Conservation (phyloP, 192 early-diverging fungal species). For the Rhizophagus sp. region DNA sequence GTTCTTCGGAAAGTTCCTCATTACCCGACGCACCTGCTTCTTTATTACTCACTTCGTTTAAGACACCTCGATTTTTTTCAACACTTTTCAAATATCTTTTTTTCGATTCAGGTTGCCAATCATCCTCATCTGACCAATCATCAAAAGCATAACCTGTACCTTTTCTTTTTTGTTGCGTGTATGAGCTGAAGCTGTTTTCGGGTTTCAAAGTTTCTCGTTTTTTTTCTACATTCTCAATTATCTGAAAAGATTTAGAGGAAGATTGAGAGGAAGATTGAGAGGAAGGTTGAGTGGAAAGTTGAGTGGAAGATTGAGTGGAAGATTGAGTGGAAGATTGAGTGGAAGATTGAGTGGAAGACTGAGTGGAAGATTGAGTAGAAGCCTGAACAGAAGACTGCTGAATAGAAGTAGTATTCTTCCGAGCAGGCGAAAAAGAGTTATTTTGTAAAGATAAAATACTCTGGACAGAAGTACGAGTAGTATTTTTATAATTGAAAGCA, state of each 20-base stretch:
- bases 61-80: not conserved
- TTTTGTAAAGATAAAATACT: not conserved
- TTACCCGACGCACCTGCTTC: not conserved
- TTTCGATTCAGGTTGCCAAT: not conserved
- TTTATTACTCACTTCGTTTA: not conserved
- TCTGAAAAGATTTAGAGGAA: no score
- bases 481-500: not conserved
- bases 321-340: no score
- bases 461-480: not conserved
- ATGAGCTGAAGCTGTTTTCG: not conserved
- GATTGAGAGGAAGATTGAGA: no score
- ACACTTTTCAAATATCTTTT: not conserved
- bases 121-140: not conserved
- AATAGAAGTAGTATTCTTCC: no score
- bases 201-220: not conserved
- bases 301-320: no score
- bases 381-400: no score
- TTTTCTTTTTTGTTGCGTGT: not conserved
- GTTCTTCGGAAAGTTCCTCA: conserved; percentile 26
- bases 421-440: not conserved
- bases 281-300: no score
- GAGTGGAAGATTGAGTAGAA: no score
- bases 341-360: no score
- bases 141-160: not conserved
- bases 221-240: not conserved